A percentile compares a stretch with the other conserved stretches of the same genome.
These are phyloP conservation scores for Paraconiothyrium sp. DNA, from an alignment of 2,329 filamentous ascomycete genomes.

Conservation along the genomic window DNA sequence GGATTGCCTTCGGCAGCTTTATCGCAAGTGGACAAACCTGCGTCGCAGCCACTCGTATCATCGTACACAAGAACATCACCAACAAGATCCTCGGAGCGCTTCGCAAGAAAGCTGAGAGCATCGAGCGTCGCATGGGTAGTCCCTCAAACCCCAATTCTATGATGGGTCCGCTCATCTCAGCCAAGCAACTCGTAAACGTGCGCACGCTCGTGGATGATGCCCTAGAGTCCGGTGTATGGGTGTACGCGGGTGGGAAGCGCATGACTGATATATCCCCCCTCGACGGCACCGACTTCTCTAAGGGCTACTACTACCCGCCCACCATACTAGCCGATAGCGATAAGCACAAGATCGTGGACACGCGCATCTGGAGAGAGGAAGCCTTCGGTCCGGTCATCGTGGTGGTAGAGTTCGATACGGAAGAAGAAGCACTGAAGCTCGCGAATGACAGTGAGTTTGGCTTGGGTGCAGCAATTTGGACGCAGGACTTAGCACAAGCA, in stretches of 20 bases:
- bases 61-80: constrained; percentile 60
- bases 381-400: constrained; percentile 64
- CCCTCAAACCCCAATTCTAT: constrained; percentile 65
- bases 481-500: constrained; percentile 59
- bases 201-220: constrained; percentile 49
- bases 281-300: constrained; percentile 62
- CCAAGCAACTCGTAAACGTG: constrained; percentile 56
- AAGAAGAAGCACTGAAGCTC: constrained; percentile 57
- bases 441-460: constrained; percentile 63
- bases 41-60: constrained; percentile 63
- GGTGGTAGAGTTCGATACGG: constrained; percentile 57
- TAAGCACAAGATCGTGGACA: constrained; percentile 45
- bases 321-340: constrained; percentile 51
- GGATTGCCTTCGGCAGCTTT: constrained; percentile 54
- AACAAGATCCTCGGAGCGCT: constrained; percentile 51
- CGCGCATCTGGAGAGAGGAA: constrained; percentile 56
- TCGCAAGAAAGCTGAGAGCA: constrained; percentile 59
- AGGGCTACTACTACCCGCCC: constrained; percentile 61
- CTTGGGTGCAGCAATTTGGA: constrained; percentile 62
- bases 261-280: constrained; percentile 60
- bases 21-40: constrained; percentile 67
- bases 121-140: constrained; percentile 64
- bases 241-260: constrained; percentile 60
- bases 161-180: constrained; percentile 72
- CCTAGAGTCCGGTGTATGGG: constrained; percentile 48